These are phyloP conservation scores for Metschnikowia shivogae DNA, from an alignment of 805 yeast species.

Conservation along the genomic window DNA sequence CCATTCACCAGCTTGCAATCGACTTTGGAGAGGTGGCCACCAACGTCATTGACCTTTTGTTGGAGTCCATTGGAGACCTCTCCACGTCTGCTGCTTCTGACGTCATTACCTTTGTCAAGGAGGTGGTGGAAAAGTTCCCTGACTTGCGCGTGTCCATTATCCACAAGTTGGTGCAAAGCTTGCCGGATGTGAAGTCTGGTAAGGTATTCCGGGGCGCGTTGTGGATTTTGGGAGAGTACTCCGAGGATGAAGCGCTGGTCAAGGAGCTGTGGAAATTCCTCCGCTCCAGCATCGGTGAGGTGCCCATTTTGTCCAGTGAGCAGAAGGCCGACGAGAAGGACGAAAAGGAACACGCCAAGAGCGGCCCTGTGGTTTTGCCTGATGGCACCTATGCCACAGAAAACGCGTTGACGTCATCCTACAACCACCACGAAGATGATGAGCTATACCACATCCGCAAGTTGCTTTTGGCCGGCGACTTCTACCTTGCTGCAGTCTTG, in stretches of 20 bases:
- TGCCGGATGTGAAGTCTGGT: constrained; percentile 73
- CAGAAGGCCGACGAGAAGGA: constrained; percentile 34
- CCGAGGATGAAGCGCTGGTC: constrained; percentile 64
- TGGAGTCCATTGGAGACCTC: constrained; percentile 83
- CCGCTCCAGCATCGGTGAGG: constrained; percentile 79
- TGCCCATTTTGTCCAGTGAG: constrained; percentile 82
- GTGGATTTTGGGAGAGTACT: constrained; percentile 95
- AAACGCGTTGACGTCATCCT: constrained; percentile 60
- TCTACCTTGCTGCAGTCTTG: constrained; percentile 83
- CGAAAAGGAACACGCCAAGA: constrained; percentile 19
- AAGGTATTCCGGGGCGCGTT: constrained; percentile 90
- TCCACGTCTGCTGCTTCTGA: constrained; percentile 84
- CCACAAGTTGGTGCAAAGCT: constrained; percentile 53
- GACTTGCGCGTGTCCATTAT: constrained; percentile 65
- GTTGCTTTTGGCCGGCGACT: constrained; percentile 80
- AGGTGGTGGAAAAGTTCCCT: constrained; percentile 90
- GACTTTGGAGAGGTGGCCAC: constrained; percentile 88
- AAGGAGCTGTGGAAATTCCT: constrained; percentile 84
- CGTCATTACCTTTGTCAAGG: constrained; percentile 87
- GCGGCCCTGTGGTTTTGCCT: constrained; percentile 84
- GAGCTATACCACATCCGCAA: constrained; percentile 72
- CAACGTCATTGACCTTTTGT: constrained; percentile 78
- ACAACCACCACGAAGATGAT: constrained; percentile 30
- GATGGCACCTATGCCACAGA: constrained; percentile 99
- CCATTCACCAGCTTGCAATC: constrained; percentile 86